Base-by-base conservation (phyloP, 257 asterid genomes). In the Sherardia arvensis region DNA sequence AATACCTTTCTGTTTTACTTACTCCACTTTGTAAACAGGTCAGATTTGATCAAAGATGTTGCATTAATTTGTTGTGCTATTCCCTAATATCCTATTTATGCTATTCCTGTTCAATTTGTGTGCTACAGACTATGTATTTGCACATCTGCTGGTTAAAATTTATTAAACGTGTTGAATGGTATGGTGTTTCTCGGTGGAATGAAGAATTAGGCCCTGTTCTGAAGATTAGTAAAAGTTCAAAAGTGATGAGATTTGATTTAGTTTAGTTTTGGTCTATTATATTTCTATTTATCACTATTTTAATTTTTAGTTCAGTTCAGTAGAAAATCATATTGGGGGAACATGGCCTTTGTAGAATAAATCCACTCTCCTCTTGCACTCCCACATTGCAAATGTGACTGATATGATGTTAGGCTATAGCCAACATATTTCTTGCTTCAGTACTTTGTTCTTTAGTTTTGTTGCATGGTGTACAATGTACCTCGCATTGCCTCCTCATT, bases 1-100 rank as follows among this genome's bases (percentile, higher is more conserved):
- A 81, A 34, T 93, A 84, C 76, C 95, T 93, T 58, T 81, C 95
- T 65, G 83, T 86, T 26, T 78, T 93, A 76, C 86, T 93, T 47
- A 87, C 89, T 77, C 99, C 97, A 53, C 94, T 93, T 73, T 81
- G 96, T 74, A 94, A 84, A 75, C 96, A 90, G 99, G 99, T 93
- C 59, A 76, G 72, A 62, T 76, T 66, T 69, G 67, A 21, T 48
- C 48, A 34, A 22, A 14, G 30, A 5, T 54, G 10, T 59, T 43
- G 36, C 53, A n/a, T 21, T 45, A 7, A 57, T 28, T 17, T 29
- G 40, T 33, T 33, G 40, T 33, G 40, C n/a, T n/a, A n/a, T n/a
- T n/a, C n/a, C n/a, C n/a, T n/a, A n/a, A n/a, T n/a, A n/a, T n/a
- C n/a, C n/a, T n/a, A 20, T 27, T 30, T 45, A 8, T 26, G 27